A percentile compares a stretch with the other conserved stretches of the same genome.
Evolutionary conservation across 108 stramenopile species (phyloP).

Genomic region (Tribonema minus): DNA sequence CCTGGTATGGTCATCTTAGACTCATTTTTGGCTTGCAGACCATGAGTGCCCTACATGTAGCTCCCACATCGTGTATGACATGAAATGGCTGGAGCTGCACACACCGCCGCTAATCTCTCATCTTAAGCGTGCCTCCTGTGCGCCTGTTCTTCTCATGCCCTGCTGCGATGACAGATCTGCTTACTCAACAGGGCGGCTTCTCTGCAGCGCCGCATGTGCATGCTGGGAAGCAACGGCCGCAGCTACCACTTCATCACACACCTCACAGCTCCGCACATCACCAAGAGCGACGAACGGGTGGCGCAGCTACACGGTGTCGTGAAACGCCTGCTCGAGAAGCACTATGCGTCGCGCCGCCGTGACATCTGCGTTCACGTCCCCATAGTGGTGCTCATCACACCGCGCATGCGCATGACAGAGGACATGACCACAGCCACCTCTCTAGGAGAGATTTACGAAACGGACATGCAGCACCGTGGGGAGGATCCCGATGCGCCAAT

Average conservation of each 20-base stretch:
- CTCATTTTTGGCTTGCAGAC: no score
- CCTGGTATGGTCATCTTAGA: no score
- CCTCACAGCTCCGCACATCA: conserved; percentile 42
- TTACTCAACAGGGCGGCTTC: no score
- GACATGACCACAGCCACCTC: conserved; percentile 28
- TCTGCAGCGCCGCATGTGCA: conserved; percentile 38
- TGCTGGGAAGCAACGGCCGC: conserved; percentile 44
- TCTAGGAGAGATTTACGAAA: conserved; percentile 45
- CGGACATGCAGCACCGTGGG: conserved; percentile 29
- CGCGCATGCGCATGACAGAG: conserved; percentile 43
- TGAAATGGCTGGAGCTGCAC: no score
- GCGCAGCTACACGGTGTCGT: conserved; percentile 43
- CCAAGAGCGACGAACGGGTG: conserved; percentile 43
- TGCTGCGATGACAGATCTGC: no score
- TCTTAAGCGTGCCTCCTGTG: no score
- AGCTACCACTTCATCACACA: conserved; percentile 38
- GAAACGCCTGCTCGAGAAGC: conserved; percentile 22
- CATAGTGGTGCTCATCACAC: conserved; percentile 47
- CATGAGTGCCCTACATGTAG: no score
- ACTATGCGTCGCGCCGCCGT: conserved; percentile 25
- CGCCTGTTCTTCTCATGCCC: no score
- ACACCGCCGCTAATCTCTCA: no score
- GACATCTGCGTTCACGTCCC: conserved; percentile 29
- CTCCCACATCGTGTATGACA: no score
- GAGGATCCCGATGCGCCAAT: conserved; percentile 43